Conservation (phyloP, 2,329 filamentous ascomycete genomes). For the Pseudogymnoascus sp. region DNA sequence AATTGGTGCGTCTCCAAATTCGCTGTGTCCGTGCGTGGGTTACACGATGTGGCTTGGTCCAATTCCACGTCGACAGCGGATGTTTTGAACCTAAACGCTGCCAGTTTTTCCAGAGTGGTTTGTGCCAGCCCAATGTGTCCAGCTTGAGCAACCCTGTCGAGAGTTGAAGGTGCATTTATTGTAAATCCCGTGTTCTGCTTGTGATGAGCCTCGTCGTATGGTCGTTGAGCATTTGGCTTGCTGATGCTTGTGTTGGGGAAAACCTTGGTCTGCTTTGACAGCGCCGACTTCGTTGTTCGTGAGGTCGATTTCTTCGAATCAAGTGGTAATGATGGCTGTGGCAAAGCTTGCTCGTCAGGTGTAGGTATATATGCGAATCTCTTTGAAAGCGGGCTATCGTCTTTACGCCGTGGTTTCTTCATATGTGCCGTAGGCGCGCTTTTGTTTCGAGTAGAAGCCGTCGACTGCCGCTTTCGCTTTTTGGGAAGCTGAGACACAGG, state of each 20-base stretch:
- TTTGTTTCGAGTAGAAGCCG: background rate
- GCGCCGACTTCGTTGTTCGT: conserved; percentile 8
- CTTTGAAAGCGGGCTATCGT: background rate
- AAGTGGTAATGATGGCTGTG: conserved; percentile 1
- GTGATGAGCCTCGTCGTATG: background rate
- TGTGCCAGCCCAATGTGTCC: conserved; percentile 14
- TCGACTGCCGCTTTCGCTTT: conserved; percentile 12
- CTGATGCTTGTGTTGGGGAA: conserved; percentile 20
- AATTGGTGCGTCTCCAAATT: background rate
- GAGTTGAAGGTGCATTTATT: conserved; percentile 12
- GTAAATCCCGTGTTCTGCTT: background rate
- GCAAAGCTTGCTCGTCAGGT: background rate
- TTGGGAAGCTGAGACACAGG: background rate
- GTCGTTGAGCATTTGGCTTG: conserved; percentile 15
- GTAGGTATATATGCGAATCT: background rate
- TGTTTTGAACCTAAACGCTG: conserved; percentile 13
- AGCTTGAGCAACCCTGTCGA: conserved; percentile 19
- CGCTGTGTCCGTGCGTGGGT: too few species aligned
- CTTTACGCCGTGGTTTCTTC: background rate
- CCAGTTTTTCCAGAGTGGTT: conserved; percentile 24
- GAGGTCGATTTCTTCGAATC: conserved; percentile 12
- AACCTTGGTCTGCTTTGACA: conserved; percentile 12
- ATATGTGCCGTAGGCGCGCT: background rate
- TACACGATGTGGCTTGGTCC: background rate
- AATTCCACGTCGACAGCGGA: background rate